phyloP scores from a whole-genome alignment of 805 yeast genomes.

The Candida khao-thaluensis region DNA sequence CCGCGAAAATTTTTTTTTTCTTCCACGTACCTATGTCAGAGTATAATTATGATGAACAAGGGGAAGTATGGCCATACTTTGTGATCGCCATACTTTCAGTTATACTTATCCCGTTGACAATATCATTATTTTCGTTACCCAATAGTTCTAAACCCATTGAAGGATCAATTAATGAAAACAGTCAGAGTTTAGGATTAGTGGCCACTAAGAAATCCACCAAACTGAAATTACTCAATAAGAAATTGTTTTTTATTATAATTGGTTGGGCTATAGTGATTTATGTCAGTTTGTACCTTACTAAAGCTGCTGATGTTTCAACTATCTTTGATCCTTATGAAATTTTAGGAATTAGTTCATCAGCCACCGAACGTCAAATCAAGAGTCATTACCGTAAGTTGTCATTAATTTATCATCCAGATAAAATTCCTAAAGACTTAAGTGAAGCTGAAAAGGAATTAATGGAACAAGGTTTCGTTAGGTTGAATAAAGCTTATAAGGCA shows the following conservation, averaged over 20 bases:
- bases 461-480: constrained; percentile 76
- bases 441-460: constrained; percentile 54
- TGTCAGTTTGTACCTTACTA: constrained; percentile 36
- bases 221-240: constrained; percentile 36
- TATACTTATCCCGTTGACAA: constrained; percentile 64
- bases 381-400: constrained; percentile 84
- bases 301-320: constrained; percentile 45
- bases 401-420: constrained; percentile 90
- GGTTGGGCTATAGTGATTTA: constrained; percentile 65
- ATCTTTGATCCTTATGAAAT: constrained; percentile 90
- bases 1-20: constrained; percentile 7
- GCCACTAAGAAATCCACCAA: constrained; percentile 25
- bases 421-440: constrained; percentile 63
- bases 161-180: constrained; percentile 34
- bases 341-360: constrained; percentile 65
- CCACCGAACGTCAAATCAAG: constrained; percentile 75
- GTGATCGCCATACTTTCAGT: constrained; percentile 69
- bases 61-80: constrained; percentile 93
- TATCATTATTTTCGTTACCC: constrained; percentile 21
- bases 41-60: constrained; percentile 82
- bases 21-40: constrained; percentile 27
- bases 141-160: constrained; percentile 20
- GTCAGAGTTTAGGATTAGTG: constrained; percentile 33
- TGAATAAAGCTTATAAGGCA: constrained; percentile 91
- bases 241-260: constrained; percentile 29